Conservation (phyloP, 164 flowering plant species). For the Protea cynaroides region DNA sequence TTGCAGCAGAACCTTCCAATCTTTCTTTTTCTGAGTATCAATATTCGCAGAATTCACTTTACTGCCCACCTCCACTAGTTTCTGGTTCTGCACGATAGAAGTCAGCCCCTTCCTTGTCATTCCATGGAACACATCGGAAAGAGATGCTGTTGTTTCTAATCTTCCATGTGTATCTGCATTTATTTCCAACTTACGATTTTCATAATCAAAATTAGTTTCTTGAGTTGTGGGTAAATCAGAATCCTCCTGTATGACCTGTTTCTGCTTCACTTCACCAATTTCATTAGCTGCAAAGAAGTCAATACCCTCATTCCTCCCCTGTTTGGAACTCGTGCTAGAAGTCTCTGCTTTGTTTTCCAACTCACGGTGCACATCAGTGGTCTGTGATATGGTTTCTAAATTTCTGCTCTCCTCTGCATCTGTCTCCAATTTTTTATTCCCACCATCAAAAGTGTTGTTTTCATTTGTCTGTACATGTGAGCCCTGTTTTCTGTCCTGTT, state of each 20-base stretch:
- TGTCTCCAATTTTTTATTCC: constrained; percentile 16
- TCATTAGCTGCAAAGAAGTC: not conserved
- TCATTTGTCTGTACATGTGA: constrained; percentile 36
- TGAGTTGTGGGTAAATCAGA: not conserved
- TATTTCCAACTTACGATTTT: not conserved
- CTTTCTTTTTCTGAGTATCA: constrained; percentile 17
- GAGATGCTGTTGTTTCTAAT: not conserved
- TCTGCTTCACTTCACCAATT: not conserved
- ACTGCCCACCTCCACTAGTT: constrained; percentile 15
- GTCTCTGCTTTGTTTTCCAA: constrained; percentile 14
- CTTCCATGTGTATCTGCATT: not conserved
- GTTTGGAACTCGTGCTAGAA: not conserved
- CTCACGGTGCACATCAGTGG: constrained; percentile 13
- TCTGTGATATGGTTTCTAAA: constrained; percentile 18
- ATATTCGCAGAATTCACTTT: constrained; percentile 21
- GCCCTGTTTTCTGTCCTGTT: constrained; percentile 37
- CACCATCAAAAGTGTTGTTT: constrained; percentile 49
- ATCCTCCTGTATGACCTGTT: not conserved
- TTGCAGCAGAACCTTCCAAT: constrained; percentile 18
- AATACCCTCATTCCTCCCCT: not conserved
- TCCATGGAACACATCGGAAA: not conserved
- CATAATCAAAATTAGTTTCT: not conserved
- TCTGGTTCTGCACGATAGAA: constrained; percentile 11
- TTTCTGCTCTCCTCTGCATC: constrained; percentile 20
- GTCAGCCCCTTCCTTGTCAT: not conserved